Evolutionary conservation across 2,329 filamentous ascomycete species (phyloP), one percentile per base, ranked within the genome.

Genomic region (Botrytis hyacinthi): DNA sequence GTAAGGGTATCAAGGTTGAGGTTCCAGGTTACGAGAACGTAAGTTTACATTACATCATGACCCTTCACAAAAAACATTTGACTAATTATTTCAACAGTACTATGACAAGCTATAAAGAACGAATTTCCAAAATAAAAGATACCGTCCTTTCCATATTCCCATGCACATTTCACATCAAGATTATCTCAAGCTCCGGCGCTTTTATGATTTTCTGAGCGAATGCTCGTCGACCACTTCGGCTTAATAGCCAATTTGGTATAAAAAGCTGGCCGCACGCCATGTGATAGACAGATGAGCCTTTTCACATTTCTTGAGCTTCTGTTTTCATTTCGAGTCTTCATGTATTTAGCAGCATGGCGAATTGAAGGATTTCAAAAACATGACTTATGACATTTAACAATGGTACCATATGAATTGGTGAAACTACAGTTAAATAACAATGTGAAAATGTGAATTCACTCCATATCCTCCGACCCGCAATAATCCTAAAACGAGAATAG

Each of bases 1-100:
- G 95, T 87, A 99, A 99, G 94, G 96, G 95, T 94, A 88, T 99
- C 89, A 99, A 99, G 94, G 87, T 92, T 83, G 90, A 94, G 82
- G 93, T 98, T 84, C 95, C 96, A 81, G 93, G 92, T 84, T 91
- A 94, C 87, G 93, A 94, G 84, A 97, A 98, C 90, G 94, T 96
- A 90, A 94, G 93, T 93, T 78, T 74, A 51, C 74, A 37, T 12
- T 18, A 57, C 3, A 29, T 0, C 42, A 32, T 48, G 4, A 57
- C 42, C 44, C 40, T 57, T 29, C 42, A 62, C 42, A 51, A 76
- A 73, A 37, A 16, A 35, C 37, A 57, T 51, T n/a, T 70, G 79
- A 76, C 82, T 87, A 83, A 88, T 85, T 77, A 77, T 66, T 69
- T 44, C 78, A 81, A 80, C 82, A 97, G 93, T 97, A 97, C 92